Conservation (phyloP, 2,329 filamentous ascomycete genomes). For the Colletotrichum gigasporum region DNA sequence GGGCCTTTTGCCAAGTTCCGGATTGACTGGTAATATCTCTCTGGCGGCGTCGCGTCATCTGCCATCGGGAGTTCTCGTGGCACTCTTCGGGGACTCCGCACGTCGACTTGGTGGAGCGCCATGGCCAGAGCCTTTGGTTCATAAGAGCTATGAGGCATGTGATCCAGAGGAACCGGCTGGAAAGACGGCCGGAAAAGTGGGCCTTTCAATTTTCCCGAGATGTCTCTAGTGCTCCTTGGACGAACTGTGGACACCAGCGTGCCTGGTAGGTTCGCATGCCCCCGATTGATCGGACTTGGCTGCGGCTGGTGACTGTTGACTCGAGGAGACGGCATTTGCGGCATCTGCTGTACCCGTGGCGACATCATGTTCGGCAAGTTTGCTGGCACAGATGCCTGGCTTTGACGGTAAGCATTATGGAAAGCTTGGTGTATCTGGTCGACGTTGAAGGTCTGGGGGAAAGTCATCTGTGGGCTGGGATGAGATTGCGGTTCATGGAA, state of each 20-base stretch:
- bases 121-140: conserved; percentile 52
- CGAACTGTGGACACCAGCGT: not conserved
- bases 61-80: conserved; percentile 33
- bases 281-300: not conserved
- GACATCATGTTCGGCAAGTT: not conserved
- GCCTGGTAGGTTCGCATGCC: not conserved
- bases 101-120: conserved; percentile 56
- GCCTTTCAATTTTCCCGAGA: conserved; percentile 8
- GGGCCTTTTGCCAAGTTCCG: conserved; percentile 61
- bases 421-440: not conserved
- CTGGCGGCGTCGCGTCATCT: not conserved
- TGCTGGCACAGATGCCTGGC: not conserved
- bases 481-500: not conserved
- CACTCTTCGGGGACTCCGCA: conserved; percentile 59
- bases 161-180: conserved; percentile 35
- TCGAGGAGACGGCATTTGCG: not conserved
- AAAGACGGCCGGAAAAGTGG: conserved; percentile 35
- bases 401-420: not conserved
- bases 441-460: conserved; percentile 1
- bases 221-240: not conserved
- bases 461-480: not conserved
- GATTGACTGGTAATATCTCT: conserved; percentile 67
- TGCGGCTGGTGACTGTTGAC: not conserved
- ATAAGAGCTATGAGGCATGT: conserved; percentile 52
- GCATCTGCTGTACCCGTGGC: not conserved